Conservation (phyloP, 2,329 filamentous ascomycete species). For the Clonostachys byssicola region DNA sequence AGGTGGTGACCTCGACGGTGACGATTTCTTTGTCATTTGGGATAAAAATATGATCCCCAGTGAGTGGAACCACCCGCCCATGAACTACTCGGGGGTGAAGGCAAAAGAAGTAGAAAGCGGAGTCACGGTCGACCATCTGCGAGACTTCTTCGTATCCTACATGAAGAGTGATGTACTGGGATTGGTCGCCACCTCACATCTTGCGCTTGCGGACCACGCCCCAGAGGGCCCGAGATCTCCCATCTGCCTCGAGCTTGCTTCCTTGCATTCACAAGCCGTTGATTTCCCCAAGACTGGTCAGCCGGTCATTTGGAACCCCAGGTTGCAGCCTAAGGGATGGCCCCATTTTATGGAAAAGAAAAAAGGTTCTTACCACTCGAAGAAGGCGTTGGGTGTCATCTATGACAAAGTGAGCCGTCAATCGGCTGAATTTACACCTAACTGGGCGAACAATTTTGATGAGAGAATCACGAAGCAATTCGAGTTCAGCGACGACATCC, state of each 20-base stretch:
- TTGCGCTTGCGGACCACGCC: constrained; percentile 66
- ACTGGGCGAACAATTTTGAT: constrained; percentile 74
- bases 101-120: constrained; percentile 52
- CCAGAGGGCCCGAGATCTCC: constrained; percentile 58
- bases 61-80: constrained; percentile 69
- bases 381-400: constrained; percentile 71
- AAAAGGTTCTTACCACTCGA: constrained; percentile 59
- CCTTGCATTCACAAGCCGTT: constrained; percentile 84
- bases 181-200: constrained; percentile 76
- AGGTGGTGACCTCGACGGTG: constrained; percentile 90
- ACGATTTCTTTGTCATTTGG: constrained; percentile 95
- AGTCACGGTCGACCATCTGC: constrained; percentile 70
- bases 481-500: constrained; percentile 43
- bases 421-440: constrained; percentile 64
- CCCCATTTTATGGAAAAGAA: constrained; percentile 86
- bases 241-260: constrained; percentile 70
- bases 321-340: constrained; percentile 59
- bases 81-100: constrained; percentile 65
- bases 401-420: constrained; percentile 66
- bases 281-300: constrained; percentile 92
- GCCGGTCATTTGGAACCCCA: constrained; percentile 61
- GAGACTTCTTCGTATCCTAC: constrained; percentile 83
- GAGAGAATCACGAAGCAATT: constrained; percentile 64
- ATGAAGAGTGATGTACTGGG: constrained; percentile 87
- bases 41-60: constrained; percentile 68